Evolutionary conservation across 495 filamentous ascomycete genomes (phyloP).

Genomic region (Penicillium parvum): DNA sequence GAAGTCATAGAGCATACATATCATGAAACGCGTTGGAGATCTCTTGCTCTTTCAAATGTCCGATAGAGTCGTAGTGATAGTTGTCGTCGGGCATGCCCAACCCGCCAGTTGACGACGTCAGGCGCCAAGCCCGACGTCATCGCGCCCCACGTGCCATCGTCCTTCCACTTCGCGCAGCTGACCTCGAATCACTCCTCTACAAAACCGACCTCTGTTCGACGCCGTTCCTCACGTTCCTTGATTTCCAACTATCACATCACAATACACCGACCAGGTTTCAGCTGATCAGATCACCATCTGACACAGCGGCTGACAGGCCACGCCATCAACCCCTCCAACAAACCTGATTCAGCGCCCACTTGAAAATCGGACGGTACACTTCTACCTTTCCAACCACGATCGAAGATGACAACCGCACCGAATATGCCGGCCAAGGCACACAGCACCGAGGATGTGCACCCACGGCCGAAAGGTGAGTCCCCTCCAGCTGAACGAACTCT

Average conservation of each 20-base stretch:
- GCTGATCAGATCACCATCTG: constrained; percentile 3
- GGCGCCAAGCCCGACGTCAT: constrained; percentile 20
- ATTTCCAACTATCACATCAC: no score
- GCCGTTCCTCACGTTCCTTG: neutral
- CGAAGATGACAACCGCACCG: constrained; percentile 31
- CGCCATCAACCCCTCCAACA: constrained; percentile 7
- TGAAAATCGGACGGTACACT: constrained; percentile 21
- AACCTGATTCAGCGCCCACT: constrained; percentile 11
- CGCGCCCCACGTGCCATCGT: constrained; percentile 5
- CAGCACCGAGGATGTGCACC: constrained; percentile 38
- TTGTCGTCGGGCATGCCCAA: neutral
- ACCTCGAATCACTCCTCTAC: neutral
- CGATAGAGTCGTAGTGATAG: no score
- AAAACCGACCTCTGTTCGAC: neutral
- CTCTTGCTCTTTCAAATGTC: no score
- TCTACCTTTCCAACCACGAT: constrained; percentile 3
- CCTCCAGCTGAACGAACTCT: neutral
- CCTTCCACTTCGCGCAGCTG: constrained; percentile 2
- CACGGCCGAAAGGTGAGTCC: constrained; percentile 71
- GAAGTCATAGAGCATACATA: no score
- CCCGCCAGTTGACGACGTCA: constrained; percentile 14
- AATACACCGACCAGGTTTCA: neutral
- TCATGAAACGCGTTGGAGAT: no score
- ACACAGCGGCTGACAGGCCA: constrained; percentile 9
- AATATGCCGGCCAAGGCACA: constrained; percentile 33